phyloP scores from a whole-genome alignment of 1,139 yeast species.

The Meyerozyma sp. region DNA sequence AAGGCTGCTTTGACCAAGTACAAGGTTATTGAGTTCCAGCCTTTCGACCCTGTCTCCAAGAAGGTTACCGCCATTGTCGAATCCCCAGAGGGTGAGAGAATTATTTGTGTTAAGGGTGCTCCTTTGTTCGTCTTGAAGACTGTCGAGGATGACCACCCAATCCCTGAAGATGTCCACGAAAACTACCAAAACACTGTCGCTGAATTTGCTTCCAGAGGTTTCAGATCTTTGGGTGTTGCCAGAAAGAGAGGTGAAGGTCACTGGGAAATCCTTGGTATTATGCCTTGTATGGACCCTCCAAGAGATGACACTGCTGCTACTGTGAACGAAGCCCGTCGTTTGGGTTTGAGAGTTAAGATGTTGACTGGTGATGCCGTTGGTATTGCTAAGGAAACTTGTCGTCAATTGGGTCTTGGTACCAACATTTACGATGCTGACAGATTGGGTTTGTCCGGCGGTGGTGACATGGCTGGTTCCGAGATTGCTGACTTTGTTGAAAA shows the following conservation, averaged over 20 bases:
- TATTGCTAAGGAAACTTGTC: constrained; percentile 97
- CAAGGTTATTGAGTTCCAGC: constrained; percentile 94
- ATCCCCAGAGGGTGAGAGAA: constrained; percentile 95
- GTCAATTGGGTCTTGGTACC: constrained; percentile 95
- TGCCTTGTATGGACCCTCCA: constrained; percentile 99
- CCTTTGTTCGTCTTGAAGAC: constrained; percentile 93
- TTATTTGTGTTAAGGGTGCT: constrained; percentile 97
- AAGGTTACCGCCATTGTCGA: constrained; percentile 93
- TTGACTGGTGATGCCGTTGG: constrained; percentile 99
- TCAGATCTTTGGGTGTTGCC: constrained; percentile 98
- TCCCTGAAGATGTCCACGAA: constrained; percentile 92
- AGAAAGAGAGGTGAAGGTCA: constrained; percentile 99
- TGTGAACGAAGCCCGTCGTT: constrained; percentile 85
- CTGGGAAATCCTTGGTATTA: constrained; percentile 97
- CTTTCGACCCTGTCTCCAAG: constrained; percentile 96
- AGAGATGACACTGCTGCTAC: constrained; percentile 98
- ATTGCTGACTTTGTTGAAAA: constrained; percentile 93
- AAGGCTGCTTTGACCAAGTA: constrained; percentile 92
- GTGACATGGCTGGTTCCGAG: constrained; percentile 95
- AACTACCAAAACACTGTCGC: constrained; percentile 96
- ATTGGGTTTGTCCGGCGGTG: constrained; percentile 94
- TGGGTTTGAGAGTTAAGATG: constrained; percentile 97
- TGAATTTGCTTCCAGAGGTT: constrained; percentile 97
- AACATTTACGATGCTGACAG: constrained; percentile 97
- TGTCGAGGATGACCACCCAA: constrained; percentile 94